Conservation (phyloP, 1,284 basidiomycete species). For the Volvariella surrecta region DNA sequence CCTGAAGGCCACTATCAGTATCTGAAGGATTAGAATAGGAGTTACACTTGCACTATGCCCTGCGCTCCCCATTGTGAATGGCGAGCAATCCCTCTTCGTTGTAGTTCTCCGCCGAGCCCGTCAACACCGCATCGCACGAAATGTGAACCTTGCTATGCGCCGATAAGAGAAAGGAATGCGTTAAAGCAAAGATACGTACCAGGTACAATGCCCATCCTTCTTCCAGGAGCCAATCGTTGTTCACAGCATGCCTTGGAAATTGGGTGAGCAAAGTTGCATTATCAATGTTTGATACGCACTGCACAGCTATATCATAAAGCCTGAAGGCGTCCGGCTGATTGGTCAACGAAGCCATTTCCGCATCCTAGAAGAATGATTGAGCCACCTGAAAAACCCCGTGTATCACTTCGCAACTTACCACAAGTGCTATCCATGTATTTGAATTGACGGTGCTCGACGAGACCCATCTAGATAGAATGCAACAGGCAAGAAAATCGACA, state of each 20-base stretch:
- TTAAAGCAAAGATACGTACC: conserved; percentile 23
- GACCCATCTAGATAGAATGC: conserved; percentile 40
- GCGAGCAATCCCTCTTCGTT: conserved; percentile 52
- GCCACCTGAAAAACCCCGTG: not conserved
- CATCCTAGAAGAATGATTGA: conserved; percentile 36
- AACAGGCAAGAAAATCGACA: too few species aligned
- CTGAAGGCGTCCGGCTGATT: conserved; percentile 49
- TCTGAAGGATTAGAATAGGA: not conserved
- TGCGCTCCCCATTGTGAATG: conserved; percentile 65
- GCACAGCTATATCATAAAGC: conserved; percentile 59
- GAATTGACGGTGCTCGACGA: conserved; percentile 60
- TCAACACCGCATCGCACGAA: conserved; percentile 61
- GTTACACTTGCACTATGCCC: conserved; percentile 50
- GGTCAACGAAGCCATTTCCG: conserved; percentile 52
- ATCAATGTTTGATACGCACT: conserved; percentile 23
- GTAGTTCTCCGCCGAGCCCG: conserved; percentile 54
- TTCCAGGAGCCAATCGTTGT: conserved; percentile 61
- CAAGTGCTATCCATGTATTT: conserved; percentile 56
- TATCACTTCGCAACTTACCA: conserved; percentile 36
- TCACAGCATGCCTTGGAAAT: conserved; percentile 42
- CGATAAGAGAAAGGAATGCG: conserved; percentile 4
- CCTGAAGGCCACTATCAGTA: conserved; percentile 21
- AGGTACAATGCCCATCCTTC: conserved; percentile 62
- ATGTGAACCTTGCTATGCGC: conserved; percentile 55
- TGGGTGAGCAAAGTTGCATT: not conserved